Base-by-base conservation (phyloP, 2,329 filamentous ascomycete genomes). In the Domatiomyces catenatus region DNA sequence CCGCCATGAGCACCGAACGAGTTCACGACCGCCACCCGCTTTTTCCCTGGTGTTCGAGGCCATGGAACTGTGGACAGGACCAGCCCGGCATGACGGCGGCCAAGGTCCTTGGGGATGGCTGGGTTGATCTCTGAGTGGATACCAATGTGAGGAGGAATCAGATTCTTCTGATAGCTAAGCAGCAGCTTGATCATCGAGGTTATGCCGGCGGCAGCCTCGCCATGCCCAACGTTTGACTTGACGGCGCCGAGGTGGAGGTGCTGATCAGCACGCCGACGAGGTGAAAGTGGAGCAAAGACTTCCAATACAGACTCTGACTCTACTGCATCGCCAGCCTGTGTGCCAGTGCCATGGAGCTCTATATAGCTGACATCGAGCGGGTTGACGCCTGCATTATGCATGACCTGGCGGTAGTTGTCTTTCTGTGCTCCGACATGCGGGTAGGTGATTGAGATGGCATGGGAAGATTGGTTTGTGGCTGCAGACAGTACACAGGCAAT, bases 251-350 rank as follows among this genome's bases (percentile, higher is more conserved):
- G 66, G 55, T 75, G 75, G 1, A 85, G 67, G 0, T 77, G 75
- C 26, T 70, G 57, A 10, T 68, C 61, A 6, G 58, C 67, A 26
- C 64, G 67, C 48, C 78, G 69, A 52, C 61, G 70, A 42, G 70
- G 67, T 17, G 20, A 20, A 56, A 73, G 65, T 49, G 70, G 68
- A 45, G 77, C 79, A 58, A 83, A 83, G 18, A 76, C 71, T 47
- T 76, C 72, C 18, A 80, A 79, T 47, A 93, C 83, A 0, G 83
- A 87, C 1, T 79, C 72, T 82, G 90, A 89, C 64, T 94, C 88
- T 72, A 61, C 83, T 79, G 0, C 80, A 79, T 69, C 66, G 39
- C 65, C 67, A n/a, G 62, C 65, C 50, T 69, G 67, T 8, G 67
- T 70, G 2, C 66, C 66, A 3, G 28, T 36, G 5, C 67, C 67